Evolutionary conservation across 148 eudicot genomes (phyloP).

Genomic region (Euryodendron excelsum): DNA sequence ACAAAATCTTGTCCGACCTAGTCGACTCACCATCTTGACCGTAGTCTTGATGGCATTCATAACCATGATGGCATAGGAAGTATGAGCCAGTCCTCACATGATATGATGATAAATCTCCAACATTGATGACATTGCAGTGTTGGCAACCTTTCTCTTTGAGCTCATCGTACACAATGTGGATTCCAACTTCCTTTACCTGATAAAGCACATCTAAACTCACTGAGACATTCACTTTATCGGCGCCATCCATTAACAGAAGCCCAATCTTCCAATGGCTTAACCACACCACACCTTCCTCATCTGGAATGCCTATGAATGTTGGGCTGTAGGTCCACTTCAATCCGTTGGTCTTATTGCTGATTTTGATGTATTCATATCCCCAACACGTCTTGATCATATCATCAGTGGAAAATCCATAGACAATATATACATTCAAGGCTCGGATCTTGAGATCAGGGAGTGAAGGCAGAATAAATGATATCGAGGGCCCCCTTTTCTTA

Average conservation of each 20-base stretch:
- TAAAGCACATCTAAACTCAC: background rate
- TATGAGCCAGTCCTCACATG: background rate
- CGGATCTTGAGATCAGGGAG: background rate
- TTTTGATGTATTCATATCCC: background rate
- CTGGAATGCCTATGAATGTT: background rate
- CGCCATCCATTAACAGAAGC: background rate
- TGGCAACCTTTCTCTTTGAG: background rate
- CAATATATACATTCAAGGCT: slow-evolving; percentile 4
- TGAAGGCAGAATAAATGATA: background rate
- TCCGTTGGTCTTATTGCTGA: background rate
- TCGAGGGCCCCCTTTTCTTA: background rate
- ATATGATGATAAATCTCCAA: background rate
- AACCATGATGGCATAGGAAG: background rate
- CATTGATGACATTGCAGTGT: background rate
- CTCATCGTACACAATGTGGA: background rate
- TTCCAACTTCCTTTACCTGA: background rate
- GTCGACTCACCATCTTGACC: background rate
- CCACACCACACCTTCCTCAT: background rate
- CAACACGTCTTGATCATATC: background rate
- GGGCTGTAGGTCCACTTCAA: slow-evolving; percentile 3
- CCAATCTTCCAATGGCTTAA: background rate
- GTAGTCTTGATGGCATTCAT: background rate
- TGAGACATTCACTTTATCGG: background rate
- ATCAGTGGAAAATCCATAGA: background rate
- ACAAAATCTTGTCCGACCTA: background rate